These are phyloP conservation scores for Hygrophoropsis aurantiaca DNA, from an alignment of 768 basidiomycete species.

Conservation along the genomic window DNA sequence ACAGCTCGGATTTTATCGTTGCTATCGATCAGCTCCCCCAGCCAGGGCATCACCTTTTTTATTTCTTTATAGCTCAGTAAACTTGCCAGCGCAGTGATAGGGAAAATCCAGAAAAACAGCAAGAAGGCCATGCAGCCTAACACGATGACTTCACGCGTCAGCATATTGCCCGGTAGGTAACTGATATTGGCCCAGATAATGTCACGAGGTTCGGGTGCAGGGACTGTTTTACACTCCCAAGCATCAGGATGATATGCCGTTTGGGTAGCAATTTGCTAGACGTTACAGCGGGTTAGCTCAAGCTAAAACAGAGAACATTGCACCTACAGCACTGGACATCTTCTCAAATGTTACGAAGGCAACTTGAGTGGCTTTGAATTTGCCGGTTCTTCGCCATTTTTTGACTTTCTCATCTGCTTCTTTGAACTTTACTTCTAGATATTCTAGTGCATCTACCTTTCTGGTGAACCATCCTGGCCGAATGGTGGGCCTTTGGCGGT, in stretches of 20 bases:
- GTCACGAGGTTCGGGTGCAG: slow-evolving; percentile 93
- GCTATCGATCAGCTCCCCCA: slow-evolving; percentile 79
- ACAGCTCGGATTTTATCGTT: slow-evolving; percentile 81
- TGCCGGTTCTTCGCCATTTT: slow-evolving; percentile 66
- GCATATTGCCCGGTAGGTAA: slow-evolving; percentile 54
- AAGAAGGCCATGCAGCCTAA: slow-evolving; percentile 66
- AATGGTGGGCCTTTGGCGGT: slow-evolving; percentile 73
- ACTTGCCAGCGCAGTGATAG: slow-evolving; percentile 83
- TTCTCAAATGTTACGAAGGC: slow-evolving; percentile 98
- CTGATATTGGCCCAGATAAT: slow-evolving; percentile 93
- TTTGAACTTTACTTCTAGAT: slow-evolving; percentile 76
- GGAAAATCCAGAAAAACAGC: slow-evolving; percentile 90
- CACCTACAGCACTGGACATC: slow-evolving; percentile 84
- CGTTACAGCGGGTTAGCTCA: background rate
- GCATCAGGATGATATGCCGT: slow-evolving; percentile 73
- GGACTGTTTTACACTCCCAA: slow-evolving; percentile 62
- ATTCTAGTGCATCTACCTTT: slow-evolving; percentile 88
- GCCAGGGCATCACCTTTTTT: slow-evolving; percentile 85
- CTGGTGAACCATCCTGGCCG: slow-evolving; percentile 71
- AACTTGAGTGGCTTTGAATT: slow-evolving; percentile 76
- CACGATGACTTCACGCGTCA: slow-evolving; percentile 72
- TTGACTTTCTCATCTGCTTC: slow-evolving; percentile 83
- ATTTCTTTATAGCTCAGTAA: slow-evolving; percentile 93
- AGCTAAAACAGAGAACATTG: background rate
- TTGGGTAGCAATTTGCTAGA: slow-evolving; percentile 86